Evolutionary conservation across 352 stramenopile species (phyloP).

Genomic region (Globisporangium nagaii): DNA sequence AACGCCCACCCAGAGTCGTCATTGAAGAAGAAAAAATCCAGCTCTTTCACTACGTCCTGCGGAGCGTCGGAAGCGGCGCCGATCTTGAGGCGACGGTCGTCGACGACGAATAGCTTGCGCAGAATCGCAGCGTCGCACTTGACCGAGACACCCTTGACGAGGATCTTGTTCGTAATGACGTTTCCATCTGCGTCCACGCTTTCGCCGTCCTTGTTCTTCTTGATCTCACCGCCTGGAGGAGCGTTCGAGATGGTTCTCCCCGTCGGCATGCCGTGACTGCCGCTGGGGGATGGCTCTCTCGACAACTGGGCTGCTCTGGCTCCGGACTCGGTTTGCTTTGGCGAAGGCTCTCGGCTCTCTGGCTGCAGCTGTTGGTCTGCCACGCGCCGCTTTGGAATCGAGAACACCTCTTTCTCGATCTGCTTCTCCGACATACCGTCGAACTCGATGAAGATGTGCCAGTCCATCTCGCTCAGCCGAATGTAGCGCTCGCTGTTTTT

Average conservation of each 20-base stretch:
- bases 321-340: slow-evolving; percentile 17
- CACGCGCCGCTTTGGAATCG: slow-evolving; percentile 66
- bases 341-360: slow-evolving; percentile 33
- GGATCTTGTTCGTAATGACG: slow-evolving; percentile 52
- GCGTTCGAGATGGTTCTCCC: slow-evolving; percentile 2
- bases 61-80: background rate
- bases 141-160: slow-evolving; percentile 59
- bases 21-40: slow-evolving; percentile 73
- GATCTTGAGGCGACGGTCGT: slow-evolving; percentile 8
- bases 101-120: slow-evolving; percentile 37
- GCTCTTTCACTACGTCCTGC: slow-evolving; percentile 26
- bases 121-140: slow-evolving; percentile 38
- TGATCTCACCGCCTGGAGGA: background rate
- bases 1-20: slow-evolving; percentile 69
- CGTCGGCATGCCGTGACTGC: background rate
- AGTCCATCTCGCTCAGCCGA: slow-evolving; percentile 28
- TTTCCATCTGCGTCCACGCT: slow-evolving; percentile 37
- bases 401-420: slow-evolving; percentile 57
- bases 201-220: slow-evolving; percentile 24
- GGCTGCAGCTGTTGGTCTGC: slow-evolving; percentile 3
- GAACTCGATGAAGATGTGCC: slow-evolving; percentile 69
- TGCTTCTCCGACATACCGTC: slow-evolving; percentile 48
- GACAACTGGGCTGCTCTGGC: background rate
- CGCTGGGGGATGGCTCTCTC: slow-evolving; percentile 7
- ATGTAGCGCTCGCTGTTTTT: slow-evolving; percentile 20